A percentile compares a stretch with the other conserved stretches of the same genome.
These are phyloP conservation scores for Malus orientalis DNA, from an alignment of 306 rosid genomes.

Conservation along the genomic window DNA sequence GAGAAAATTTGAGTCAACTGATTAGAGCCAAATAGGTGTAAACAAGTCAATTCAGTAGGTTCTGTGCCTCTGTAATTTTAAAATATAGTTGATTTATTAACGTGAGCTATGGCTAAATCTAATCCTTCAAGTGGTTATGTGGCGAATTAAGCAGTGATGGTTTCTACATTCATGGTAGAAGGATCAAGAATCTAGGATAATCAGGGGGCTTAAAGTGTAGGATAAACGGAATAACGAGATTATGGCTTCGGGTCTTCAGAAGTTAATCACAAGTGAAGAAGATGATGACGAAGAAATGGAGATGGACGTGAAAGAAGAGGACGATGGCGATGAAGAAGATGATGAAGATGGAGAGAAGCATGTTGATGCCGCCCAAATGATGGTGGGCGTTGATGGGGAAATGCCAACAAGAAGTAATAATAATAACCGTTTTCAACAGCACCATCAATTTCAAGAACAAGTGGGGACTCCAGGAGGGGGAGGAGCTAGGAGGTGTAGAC, in stretches of 20 bases:
- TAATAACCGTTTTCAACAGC: slow-evolving; percentile 52
- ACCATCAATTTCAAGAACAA: slow-evolving; percentile 63
- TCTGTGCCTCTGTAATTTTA: not conserved
- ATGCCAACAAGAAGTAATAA: slow-evolving; percentile 36
- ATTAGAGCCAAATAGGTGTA: not conserved
- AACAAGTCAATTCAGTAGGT: not conserved
- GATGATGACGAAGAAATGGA: slow-evolving; percentile 89
- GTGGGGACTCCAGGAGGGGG: slow-evolving; percentile 67
- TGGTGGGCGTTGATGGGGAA: slow-evolving; percentile 64
- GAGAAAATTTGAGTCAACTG: not conserved
- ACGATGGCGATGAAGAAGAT: slow-evolving; percentile 36
- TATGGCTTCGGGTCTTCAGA: slow-evolving; percentile 78
- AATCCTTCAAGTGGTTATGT: not conserved
- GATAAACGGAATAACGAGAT: slow-evolving; percentile 22
- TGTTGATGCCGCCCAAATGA: slow-evolving; percentile 28
- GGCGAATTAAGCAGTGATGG: slow-evolving; percentile 1
- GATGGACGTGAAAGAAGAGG: slow-evolving; percentile 89
- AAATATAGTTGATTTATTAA: not conserved
- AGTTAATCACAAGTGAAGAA: slow-evolving; percentile 69
- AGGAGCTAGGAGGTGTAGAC: slow-evolving; percentile 78
- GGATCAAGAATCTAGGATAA: slow-evolving; percentile 9
- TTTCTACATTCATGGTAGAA: slow-evolving; percentile 1
- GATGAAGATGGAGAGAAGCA: slow-evolving; percentile 44
- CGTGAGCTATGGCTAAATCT: not conserved
- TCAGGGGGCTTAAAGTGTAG: not conserved